These are phyloP conservation scores for Aspergillus ibericus DNA, from an alignment of 2,329 filamentous ascomycete genomes.

Conservation along the genomic window DNA sequence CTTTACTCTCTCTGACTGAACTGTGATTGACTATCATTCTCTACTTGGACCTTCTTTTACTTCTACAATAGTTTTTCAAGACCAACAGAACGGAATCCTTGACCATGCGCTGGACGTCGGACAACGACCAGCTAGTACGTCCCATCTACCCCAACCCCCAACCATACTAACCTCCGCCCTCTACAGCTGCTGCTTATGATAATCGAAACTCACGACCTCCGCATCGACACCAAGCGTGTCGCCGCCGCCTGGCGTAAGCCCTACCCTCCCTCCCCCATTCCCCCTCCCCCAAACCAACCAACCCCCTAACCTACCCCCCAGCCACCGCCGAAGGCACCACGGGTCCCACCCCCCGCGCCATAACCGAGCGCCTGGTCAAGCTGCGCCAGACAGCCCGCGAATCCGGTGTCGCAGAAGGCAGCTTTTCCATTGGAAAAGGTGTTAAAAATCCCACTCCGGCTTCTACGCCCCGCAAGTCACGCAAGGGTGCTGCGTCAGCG, in stretches of 20 bases:
- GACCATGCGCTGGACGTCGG: conserved; percentile 40
- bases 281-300: not conserved
- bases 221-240: conserved; percentile 35
- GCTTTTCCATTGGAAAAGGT: conserved; percentile 20
- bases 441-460: not conserved
- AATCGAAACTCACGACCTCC: conserved; percentile 40
- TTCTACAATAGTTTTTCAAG: not conserved
- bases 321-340: conserved; percentile 16
- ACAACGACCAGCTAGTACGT: conserved; percentile 39
- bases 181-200: conserved; percentile 42
- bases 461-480: conserved; percentile 16
- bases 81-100: not conserved
- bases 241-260: conserved; percentile 42
- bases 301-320: conserved; percentile 8
- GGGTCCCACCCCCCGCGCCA: conserved; percentile 41
- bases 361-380: conserved; percentile 39
- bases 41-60: not conserved
- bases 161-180: not conserved
- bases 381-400: conserved; percentile 30
- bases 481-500: conserved; percentile 1
- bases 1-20: too few relatives aligned
- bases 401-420: conserved; percentile 10
- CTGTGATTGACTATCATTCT: too few relatives aligned
- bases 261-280: not conserved
- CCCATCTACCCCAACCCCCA: not conserved